Conservation (phyloP, 305 asterid species). For the Solanum hybrid region DNA sequence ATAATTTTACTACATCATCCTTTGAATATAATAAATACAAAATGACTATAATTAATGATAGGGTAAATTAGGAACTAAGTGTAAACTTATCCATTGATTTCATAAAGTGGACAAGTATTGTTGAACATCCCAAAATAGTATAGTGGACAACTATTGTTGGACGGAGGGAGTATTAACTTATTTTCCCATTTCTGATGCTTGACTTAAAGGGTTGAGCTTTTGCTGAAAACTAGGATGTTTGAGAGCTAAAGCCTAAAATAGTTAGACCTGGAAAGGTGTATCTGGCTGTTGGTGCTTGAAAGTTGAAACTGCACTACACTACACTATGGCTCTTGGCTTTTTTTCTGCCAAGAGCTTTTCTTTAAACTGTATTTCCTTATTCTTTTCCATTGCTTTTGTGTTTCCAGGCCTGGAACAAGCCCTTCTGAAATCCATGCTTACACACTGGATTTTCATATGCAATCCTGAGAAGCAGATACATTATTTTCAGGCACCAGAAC, state of each 20-base stretch:
- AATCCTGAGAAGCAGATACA: conserved; percentile 23
- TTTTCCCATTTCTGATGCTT: not conserved
- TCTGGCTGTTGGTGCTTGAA: not conserved
- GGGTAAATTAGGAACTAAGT: not conserved
- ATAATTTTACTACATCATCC: not conserved
- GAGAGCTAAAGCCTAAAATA: not conserved
- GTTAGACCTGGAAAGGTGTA: not conserved
- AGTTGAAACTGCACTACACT: not conserved
- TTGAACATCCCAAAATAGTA: not conserved
- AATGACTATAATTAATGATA: not conserved
- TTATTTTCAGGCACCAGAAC: not conserved
- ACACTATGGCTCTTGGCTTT: not conserved
- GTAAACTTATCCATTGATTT: not conserved
- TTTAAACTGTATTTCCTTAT: not conserved
- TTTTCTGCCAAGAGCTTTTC: not conserved
- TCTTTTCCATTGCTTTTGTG: not conserved
- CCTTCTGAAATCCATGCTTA: conserved; percentile 81
- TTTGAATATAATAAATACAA: not conserved
- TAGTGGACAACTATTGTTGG: not conserved
- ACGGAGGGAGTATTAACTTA: not conserved
- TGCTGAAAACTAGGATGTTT: not conserved
- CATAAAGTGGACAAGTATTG: not conserved
- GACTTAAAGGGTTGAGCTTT: not conserved
- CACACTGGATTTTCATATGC: conserved; percentile 63
- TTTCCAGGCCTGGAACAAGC: conserved; percentile 87